Evolutionary conservation across 805 yeast species (phyloP).

Genomic region (Wickerhamiella kurtzmanii): DNA sequence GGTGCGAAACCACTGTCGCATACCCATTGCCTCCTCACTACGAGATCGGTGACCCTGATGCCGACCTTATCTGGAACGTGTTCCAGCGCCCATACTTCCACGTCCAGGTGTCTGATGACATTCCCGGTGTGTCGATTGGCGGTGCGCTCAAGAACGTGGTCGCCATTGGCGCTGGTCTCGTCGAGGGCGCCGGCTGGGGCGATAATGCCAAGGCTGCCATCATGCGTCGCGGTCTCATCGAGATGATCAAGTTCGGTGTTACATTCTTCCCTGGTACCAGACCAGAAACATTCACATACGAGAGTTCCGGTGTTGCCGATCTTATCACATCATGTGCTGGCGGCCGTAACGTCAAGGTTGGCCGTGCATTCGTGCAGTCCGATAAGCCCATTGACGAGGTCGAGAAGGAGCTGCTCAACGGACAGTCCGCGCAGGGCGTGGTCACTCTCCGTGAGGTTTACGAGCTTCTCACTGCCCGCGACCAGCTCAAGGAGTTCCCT

Average conservation of each 20-base stretch:
- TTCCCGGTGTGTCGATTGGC: conserved; percentile 89
- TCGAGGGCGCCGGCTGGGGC: conserved; percentile 98
- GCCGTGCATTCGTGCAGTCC: conserved; percentile 68
- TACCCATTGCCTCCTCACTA: conserved; percentile 62
- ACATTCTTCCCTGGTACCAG: conserved; percentile 64
- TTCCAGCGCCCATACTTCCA: conserved; percentile 99
- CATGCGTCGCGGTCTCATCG: conserved; percentile 89
- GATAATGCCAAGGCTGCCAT: conserved; percentile 96
- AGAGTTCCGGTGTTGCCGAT: conserved; percentile 96
- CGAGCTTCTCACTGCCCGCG: conserved; percentile 46
- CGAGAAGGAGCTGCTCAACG: conserved; percentile 77
- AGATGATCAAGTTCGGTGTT: conserved; percentile 75
- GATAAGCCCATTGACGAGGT: conserved; percentile 66
- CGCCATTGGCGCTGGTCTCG: conserved; percentile 94
- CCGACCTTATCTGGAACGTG: conserved; percentile 54
- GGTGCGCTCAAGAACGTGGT: conserved; percentile 96
- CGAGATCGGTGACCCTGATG: conserved; percentile 61
- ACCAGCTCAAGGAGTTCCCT: conserved; percentile 60
- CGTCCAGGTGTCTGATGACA: conserved; percentile 82
- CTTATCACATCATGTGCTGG: conserved; percentile 95
- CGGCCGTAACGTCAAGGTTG: conserved; percentile 92
- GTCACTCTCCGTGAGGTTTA: conserved; percentile 84
- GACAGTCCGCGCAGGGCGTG: conserved; percentile 94
- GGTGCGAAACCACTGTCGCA: conserved; percentile 97
- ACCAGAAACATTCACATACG: conserved; percentile 76